Evolutionary conservation across 306 rosid genomes (phyloP).

Genomic region (Betula pendula): DNA sequence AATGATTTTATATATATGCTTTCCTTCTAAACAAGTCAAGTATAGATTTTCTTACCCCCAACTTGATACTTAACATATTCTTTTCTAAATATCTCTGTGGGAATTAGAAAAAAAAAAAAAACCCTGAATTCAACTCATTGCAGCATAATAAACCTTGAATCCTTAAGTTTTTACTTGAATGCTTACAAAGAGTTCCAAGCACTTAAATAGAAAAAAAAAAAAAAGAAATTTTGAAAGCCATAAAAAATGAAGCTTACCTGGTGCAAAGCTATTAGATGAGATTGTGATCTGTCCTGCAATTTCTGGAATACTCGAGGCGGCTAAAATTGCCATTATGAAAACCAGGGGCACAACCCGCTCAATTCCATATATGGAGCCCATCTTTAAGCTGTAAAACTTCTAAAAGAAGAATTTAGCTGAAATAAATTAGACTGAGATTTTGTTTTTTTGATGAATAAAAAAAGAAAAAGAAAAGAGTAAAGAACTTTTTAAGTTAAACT

Average conservation of each 20-base stretch:
- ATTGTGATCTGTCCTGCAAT: slow-evolving; percentile 29
- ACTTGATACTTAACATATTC: too few relatives aligned
- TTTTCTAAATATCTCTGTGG: too few relatives aligned
- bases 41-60: background rate
- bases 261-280: slow-evolving; percentile 14
- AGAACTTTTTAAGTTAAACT: background rate
- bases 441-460: too few relatives aligned
- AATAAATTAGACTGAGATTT: too few relatives aligned
- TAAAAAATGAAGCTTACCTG: slow-evolving; percentile 39
- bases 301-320: slow-evolving; percentile 32
- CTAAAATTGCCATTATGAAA: slow-evolving; percentile 25
- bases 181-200: background rate
- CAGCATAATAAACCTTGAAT: background rate
- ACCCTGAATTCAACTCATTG: too few relatives aligned
- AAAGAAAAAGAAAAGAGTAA: too few relatives aligned
- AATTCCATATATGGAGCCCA: slow-evolving; percentile 30
- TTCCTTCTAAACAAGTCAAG: background rate
- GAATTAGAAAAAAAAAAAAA: too few relatives aligned
- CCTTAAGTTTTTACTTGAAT: too few relatives aligned
- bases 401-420: too few relatives aligned
- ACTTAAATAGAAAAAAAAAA: too few relatives aligned
- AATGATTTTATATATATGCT: background rate
- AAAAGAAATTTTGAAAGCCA: too few relatives aligned
- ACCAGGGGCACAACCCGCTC: background rate
- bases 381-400: slow-evolving; percentile 3